These are phyloP conservation scores for Flammula alnicola DNA, from an alignment of 1,284 basidiomycete genomes.

Conservation along the genomic window DNA sequence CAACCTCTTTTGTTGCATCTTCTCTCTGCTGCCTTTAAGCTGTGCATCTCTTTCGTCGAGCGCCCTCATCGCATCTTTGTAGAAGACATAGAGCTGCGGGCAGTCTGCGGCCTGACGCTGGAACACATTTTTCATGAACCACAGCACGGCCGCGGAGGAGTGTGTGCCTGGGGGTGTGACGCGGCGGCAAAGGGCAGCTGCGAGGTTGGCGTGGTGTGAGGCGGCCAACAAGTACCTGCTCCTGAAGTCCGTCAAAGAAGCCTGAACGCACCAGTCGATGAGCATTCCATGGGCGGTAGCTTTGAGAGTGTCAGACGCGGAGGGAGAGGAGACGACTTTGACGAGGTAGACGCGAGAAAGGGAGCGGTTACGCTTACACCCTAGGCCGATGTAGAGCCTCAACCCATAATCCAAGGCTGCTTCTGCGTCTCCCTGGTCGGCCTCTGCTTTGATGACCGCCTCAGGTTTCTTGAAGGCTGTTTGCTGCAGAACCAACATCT, in stretches of 20 bases:
- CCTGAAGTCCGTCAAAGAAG: constrained; percentile 15
- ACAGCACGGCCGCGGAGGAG: constrained; percentile 24
- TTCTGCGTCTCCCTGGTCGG: constrained; percentile 14
- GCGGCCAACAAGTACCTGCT: constrained; percentile 33
- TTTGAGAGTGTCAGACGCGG: constrained; percentile 7
- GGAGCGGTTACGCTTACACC: constrained; percentile 15
- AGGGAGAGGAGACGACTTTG: constrained; percentile 10
- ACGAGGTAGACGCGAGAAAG: constrained; percentile 15
- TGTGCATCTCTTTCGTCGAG: constrained; percentile 24
- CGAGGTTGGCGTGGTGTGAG: constrained; percentile 32
- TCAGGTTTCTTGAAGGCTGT: too few species aligned
- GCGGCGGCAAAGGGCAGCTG: constrained; percentile 16
- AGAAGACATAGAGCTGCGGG: constrained; percentile 25
- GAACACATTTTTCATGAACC: constrained; percentile 22
- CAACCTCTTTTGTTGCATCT: constrained; percentile 30
- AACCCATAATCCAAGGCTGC: constrained; percentile 20
- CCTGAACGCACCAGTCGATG: constrained; percentile 29
- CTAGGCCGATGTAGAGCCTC: constrained; percentile 20
- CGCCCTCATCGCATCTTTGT: constrained; percentile 28
- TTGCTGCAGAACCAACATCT: too few species aligned
- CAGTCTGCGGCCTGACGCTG: constrained; percentile 4
- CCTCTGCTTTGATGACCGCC: constrained; percentile 17
- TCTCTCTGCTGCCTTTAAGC: constrained; percentile 21
- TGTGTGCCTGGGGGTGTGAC: constrained; percentile 14
- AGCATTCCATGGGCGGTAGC: constrained; percentile 28